Percentiles rank a stretch among this genome's conserved stretches.
phyloP scores from a whole-genome alignment of 2,329 filamentous ascomycete species.

The Pestalotiopsis sp. region DNA sequence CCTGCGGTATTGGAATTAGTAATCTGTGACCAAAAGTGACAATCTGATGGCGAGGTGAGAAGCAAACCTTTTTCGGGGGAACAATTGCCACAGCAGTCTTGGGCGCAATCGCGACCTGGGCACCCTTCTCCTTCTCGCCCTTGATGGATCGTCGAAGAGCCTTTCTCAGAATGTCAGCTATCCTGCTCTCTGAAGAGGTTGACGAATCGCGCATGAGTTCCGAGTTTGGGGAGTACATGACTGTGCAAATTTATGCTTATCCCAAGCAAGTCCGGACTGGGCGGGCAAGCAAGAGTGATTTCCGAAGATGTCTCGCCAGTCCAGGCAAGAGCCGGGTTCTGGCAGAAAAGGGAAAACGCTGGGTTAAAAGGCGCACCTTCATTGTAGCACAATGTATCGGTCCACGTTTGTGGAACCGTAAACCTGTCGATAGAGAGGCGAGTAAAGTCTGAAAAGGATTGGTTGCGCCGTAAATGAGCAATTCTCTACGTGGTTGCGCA shows the following conservation, averaged over 20 bases:
- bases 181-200: constrained; percentile 19
- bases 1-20: constrained; percentile 52
- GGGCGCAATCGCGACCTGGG: constrained; percentile 76
- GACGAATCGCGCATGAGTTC: constrained; percentile 24
- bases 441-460: neutral
- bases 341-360: constrained; percentile 17
- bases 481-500: neutral
- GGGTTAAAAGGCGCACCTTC: constrained; percentile 37
- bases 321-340: constrained; percentile 17
- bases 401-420: constrained; percentile 21
- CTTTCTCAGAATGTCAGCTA: constrained; percentile 52
- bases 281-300: constrained; percentile 5
- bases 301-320: constrained; percentile 12
- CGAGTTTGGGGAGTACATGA: constrained; percentile 27
- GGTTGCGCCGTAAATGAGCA: neutral
- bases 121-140: constrained; percentile 77
- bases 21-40: constrained; percentile 16
- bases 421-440: neutral
- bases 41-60: constrained; percentile 7
- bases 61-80: constrained; percentile 86
- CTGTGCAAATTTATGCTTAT: constrained; percentile 15
- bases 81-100: constrained; percentile 89
- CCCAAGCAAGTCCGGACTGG: constrained; percentile 5
- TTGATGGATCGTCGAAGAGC: constrained; percentile 88
- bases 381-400: constrained; percentile 32